Percentiles rank a stretch among this genome's conserved stretches.
phyloP scores from a whole-genome alignment of 306 rosid species.

The Purshia tridentata region DNA sequence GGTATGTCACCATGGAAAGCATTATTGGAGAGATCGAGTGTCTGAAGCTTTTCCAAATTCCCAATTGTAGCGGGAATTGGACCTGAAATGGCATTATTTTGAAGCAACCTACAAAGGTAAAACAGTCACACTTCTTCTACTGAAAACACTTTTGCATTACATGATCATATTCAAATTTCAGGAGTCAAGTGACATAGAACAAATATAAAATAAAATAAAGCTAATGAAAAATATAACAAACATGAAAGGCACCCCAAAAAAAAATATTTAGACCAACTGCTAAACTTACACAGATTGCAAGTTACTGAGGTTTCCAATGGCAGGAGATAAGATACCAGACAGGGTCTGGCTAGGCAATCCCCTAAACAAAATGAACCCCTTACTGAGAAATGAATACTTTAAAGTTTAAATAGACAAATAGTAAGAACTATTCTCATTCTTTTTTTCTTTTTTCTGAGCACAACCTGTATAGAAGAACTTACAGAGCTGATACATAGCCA shows the following conservation, averaged over 20 bases:
- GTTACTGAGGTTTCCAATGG: conserved; percentile 77
- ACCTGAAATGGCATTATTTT: conserved; percentile 88
- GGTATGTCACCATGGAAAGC: conserved; percentile 70
- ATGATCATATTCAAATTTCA: conserved; percentile 15
- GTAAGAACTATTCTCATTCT: background rate
- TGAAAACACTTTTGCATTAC: background rate
- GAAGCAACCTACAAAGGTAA: conserved; percentile 66
- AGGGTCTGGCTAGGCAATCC: conserved; percentile 96
- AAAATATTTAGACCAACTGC: background rate
- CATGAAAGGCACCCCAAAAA: background rate
- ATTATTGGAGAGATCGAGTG: conserved; percentile 94
- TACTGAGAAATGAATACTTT: conserved; percentile 18
- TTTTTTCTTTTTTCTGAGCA: conserved; percentile 5
- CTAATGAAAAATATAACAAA: background rate
- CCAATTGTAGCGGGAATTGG: conserved; percentile 77
- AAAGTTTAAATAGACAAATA: conserved; percentile 23
- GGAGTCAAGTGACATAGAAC: background rate
- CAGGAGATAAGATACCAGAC: conserved; percentile 83
- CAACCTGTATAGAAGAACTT: conserved; percentile 34
- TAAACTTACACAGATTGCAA: conserved; percentile 85
- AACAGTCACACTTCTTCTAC: conserved; percentile 9
- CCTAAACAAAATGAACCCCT: conserved; percentile 37
- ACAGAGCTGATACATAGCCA: conserved; percentile 89
- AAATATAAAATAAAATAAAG: background rate
- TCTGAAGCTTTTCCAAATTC: conserved; percentile 76